These are phyloP conservation scores for Tetrahymena malaccensis DNA, from an alignment of 73 alveolate genomes.

Conservation along the genomic window DNA sequence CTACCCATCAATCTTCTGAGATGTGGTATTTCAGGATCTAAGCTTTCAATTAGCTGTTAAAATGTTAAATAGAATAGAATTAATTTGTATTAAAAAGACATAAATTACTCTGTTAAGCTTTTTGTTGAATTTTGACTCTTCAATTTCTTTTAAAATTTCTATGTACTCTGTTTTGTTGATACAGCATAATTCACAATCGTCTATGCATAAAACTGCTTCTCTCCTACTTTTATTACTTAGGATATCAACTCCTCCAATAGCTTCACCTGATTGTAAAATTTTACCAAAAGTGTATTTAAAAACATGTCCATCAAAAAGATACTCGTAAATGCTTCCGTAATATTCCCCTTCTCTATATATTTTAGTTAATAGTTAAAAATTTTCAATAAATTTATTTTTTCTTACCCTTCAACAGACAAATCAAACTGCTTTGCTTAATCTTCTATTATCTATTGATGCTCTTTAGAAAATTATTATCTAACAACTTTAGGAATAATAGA, in stretches of 20 bases:
- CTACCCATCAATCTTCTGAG: not conserved
- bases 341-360: not conserved
- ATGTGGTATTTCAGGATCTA: not conserved
- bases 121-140: not conserved
- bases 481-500: not conserved
- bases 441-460: not conserved
- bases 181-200: not conserved
- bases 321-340: not conserved
- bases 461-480: not conserved
- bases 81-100: not conserved
- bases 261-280: not conserved
- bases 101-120: not conserved
- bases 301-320: not conserved
- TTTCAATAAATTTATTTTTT: too few species aligned
- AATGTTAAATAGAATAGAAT: not conserved
- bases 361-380: too few species aligned
- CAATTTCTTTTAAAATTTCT: not conserved
- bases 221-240: not conserved
- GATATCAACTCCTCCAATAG: not conserved
- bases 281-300: not conserved
- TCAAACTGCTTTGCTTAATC: not conserved
- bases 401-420: not conserved
- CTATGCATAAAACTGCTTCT: not conserved
- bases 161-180: not conserved
- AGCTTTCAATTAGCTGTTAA: not conserved